A percentile compares a stretch with the other conserved stretches of the same genome.
Conservation (phyloP, 2,329 filamentous ascomycete genomes). For the Monosporascus sp. region DNA sequence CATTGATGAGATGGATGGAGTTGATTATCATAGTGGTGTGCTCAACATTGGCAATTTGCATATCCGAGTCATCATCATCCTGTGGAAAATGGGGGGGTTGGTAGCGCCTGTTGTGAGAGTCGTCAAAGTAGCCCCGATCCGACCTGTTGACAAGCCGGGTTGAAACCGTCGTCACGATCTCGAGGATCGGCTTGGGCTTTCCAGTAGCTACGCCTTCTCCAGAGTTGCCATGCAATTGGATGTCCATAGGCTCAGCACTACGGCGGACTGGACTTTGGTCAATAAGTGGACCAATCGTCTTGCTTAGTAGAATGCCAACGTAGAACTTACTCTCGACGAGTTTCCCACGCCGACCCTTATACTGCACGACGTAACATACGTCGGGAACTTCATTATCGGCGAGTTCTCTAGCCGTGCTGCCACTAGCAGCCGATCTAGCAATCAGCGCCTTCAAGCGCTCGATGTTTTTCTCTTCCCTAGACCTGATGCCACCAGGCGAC, state of each 20-base stretch:
- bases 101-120: slow-evolving; percentile 8
- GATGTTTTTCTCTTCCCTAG: slow-evolving; percentile 7
- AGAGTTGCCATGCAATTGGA: slow-evolving; percentile 25
- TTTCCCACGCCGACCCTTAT: slow-evolving; percentile 28
- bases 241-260: slow-evolving; percentile 32
- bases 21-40: slow-evolving; percentile 38
- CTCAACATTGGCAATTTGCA: slow-evolving; percentile 23
- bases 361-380: slow-evolving; percentile 37
- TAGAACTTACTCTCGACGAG: slow-evolving; percentile 30
- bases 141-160: slow-evolving; percentile 11
- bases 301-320: not conserved
- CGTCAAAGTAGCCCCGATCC: slow-evolving; percentile 11
- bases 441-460: slow-evolving; percentile 11
- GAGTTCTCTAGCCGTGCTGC: slow-evolving; percentile 9
- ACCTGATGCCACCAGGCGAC: not conserved
- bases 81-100: not conserved
- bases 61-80: slow-evolving; percentile 14
- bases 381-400: slow-evolving; percentile 30
- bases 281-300: not conserved
- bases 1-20: slow-evolving; percentile 40
- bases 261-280: slow-evolving; percentile 28
- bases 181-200: slow-evolving; percentile 32
- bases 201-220: slow-evolving; percentile 9
- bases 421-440: slow-evolving; percentile 6
- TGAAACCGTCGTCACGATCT: slow-evolving; percentile 37